Evolutionary conservation across 805 yeast species (phyloP).

Genomic region (Jamesozyma spencerorum): DNA sequence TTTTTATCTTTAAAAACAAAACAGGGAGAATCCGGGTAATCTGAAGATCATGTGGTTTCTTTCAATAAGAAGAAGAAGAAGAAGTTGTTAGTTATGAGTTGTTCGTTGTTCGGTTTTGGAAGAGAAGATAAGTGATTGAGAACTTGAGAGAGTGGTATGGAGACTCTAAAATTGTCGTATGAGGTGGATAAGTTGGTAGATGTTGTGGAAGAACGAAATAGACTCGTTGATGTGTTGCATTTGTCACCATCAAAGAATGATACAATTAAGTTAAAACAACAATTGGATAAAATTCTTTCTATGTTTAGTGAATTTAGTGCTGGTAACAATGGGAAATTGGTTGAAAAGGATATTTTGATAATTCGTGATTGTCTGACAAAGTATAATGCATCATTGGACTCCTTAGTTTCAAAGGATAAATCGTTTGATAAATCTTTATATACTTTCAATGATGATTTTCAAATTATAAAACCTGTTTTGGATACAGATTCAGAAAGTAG

Average conservation of each 20-base stretch:
- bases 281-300: slow-evolving; percentile 10
- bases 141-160: slow-evolving; percentile 19
- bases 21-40: too few species aligned
- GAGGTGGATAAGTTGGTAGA: slow-evolving; percentile 23
- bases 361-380: slow-evolving; percentile 3
- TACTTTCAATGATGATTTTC: neutral
- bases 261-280: slow-evolving; percentile 17
- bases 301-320: neutral
- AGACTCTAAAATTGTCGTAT: slow-evolving; percentile 16
- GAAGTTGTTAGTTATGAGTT: too few species aligned
- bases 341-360: neutral
- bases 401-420: slow-evolving; percentile 11
- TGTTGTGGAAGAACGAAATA: slow-evolving; percentile 23
- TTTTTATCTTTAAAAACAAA: too few species aligned
- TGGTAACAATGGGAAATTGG: too few species aligned
- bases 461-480: neutral
- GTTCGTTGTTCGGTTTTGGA: too few species aligned
- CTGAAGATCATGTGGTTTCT: too few species aligned
- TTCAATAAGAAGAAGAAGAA: too few species aligned
- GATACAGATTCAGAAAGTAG: neutral
- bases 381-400: slow-evolving; percentile 13
- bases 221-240: slow-evolving; percentile 15
- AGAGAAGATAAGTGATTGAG: too few species aligned
- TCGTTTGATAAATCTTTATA: neutral
- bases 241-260: slow-evolving; percentile 23